These are phyloP conservation scores for Ophiocordyceps sinensis DNA, from an alignment of 2,329 filamentous ascomycete species.

Conservation along the genomic window DNA sequence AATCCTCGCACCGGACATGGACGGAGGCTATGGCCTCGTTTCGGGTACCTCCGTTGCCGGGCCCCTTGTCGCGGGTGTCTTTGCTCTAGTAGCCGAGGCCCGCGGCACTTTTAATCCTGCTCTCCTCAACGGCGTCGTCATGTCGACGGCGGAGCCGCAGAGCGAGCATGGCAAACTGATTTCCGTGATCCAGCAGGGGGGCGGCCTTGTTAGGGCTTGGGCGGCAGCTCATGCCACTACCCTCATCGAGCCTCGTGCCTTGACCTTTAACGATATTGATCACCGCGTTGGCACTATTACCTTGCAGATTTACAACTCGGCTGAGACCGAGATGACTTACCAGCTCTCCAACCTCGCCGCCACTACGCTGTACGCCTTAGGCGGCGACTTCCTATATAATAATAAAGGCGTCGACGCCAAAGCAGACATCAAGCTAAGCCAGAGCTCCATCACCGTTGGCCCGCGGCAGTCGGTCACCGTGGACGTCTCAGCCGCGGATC, in stretches of 20 bases:
- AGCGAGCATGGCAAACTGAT: neutral
- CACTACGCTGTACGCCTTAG: neutral
- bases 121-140: conserved; percentile 1
- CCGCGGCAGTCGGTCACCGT: conserved; percentile 1
- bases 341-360: conserved; percentile 1
- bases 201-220: conserved; percentile 3
- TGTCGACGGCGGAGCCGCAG: conserved; percentile 3
- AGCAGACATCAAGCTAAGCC: conserved; percentile 2
- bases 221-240: conserved; percentile 2
- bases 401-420: neutral
- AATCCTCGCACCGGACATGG: neutral
- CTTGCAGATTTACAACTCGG: conserved; percentile 1
- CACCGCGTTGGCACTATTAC: neutral
- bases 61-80: conserved; percentile 1
- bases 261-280: conserved; percentile 4
- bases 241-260: conserved; percentile 1
- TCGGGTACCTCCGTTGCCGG: conserved; percentile 1
- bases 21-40: neutral
- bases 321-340: neutral
- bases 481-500: conserved; percentile 1
- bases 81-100: conserved; percentile 1
- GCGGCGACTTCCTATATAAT: neutral
- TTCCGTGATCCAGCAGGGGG: conserved; percentile 4
- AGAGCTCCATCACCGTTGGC: conserved; percentile 1
- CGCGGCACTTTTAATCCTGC: neutral